Evolutionary conservation across 73 alveolate genomes (phyloP), one percentile per base, ranked within the genome.

Genomic region (Paramecium biaurelia): DNA sequence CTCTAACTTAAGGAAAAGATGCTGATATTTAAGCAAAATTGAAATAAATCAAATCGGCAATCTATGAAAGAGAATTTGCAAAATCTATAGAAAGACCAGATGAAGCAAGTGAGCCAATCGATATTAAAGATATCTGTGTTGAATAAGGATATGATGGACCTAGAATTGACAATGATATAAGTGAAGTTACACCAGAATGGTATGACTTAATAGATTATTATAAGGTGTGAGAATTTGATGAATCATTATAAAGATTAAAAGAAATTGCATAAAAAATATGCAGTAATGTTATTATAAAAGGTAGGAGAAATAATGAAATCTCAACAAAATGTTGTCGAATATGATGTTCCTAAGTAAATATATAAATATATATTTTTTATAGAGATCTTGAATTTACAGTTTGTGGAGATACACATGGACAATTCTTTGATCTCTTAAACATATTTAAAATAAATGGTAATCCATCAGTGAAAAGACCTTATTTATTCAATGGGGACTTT

Each of bases 401-500:
- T 2, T 98, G 99, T 59, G 99, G 99, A 10, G 99, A 98, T 94
- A 92, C 97, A 37, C 99, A 98, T 93, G 99, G 99, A 23, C 96
- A 98, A 93, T 98, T 76, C 93, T 98, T 95, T 92, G 99, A 98
- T 92, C 92, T 98, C 89, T 57, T 96, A 86, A 95, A 97, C 85
- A 98, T 98, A 26, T 98, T 98, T 93, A 92, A 94, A 74, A 92
- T 95, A 23, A 98, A 98, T 93, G 99, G 99, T 2, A 92, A 93
- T 70, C 99, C 99, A 11, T 87, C 98, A 28, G 95, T 93, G 74
- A 93, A 92, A 35, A 98, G 97, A 92, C 99, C 99, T 3, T 98
- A 98, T 92, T 85, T 98, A 92, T 98, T 98, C 94, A 98, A 98
- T 89, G 99, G 99, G 1, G 99, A 98, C 74, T 98, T 96, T 93